A percentile compares a stretch with the other conserved stretches of the same genome.
phyloP scores from a whole-genome alignment of 2,329 filamentous ascomycete genomes.

The Diaporthe nobilis region DNA sequence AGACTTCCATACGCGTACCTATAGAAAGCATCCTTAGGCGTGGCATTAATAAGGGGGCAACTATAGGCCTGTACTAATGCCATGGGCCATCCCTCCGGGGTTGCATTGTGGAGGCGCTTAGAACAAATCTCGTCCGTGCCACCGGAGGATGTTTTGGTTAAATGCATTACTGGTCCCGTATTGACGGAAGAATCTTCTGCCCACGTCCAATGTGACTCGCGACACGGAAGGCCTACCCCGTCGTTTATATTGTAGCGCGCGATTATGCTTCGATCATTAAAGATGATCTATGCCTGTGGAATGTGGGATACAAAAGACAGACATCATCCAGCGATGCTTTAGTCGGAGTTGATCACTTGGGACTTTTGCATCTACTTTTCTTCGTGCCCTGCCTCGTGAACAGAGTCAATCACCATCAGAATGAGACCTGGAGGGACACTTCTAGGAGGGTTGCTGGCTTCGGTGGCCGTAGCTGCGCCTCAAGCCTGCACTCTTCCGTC shows the following conservation, averaged over 20 bases:
- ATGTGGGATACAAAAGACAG: slow-evolving; percentile 9
- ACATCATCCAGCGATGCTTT: background rate
- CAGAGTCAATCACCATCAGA: background rate
- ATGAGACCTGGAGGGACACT: slow-evolving; percentile 7
- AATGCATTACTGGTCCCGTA: slow-evolving; percentile 16
- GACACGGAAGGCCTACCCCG: slow-evolving; percentile 14
- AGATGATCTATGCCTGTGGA: background rate
- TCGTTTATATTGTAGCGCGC: background rate
- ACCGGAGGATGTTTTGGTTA: slow-evolving; percentile 20
- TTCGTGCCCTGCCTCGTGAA: background rate
- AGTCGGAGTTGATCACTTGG: background rate
- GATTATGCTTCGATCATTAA: background rate
- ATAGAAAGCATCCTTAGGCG: background rate
- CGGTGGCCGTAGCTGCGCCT: background rate
- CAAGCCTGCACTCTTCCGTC: slow-evolving; percentile 65
- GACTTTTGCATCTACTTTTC: background rate
- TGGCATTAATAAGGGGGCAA: background rate
- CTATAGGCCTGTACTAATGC: background rate
- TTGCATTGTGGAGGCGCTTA: slow-evolving; percentile 7
- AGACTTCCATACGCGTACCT: slow-evolving; percentile 15
- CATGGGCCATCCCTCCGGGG: background rate
- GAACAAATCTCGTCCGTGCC: slow-evolving; percentile 15
- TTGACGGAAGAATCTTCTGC: slow-evolving; percentile 17
- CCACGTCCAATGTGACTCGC: slow-evolving; percentile 11
- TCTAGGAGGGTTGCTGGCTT: slow-evolving; percentile 12